These are phyloP conservation scores for Paradendryphiella salina DNA, from an alignment of 2,329 filamentous ascomycete genomes.

Conservation along the genomic window DNA sequence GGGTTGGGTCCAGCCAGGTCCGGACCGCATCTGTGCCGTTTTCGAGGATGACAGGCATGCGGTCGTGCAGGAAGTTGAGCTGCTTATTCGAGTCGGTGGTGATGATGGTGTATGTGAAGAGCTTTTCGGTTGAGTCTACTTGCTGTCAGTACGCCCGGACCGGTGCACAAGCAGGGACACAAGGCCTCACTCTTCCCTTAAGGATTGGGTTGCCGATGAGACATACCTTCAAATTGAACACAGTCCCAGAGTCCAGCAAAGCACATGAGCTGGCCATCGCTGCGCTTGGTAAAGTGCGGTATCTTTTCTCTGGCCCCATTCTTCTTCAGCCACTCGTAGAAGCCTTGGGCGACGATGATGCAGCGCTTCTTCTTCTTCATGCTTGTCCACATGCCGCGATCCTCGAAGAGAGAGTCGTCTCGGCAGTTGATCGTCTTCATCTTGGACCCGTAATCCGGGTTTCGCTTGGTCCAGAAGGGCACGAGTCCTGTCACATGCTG, in stretches of 20 bases:
- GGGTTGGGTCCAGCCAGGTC: slow-evolving; percentile 76
- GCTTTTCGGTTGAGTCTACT: slow-evolving; percentile 64
- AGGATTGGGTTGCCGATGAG: neutral
- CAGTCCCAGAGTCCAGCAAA: slow-evolving; percentile 93
- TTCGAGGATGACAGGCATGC: slow-evolving; percentile 93
- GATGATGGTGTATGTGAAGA: slow-evolving; percentile 91
- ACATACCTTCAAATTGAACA: slow-evolving; percentile 73
- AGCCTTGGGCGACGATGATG: slow-evolving; percentile 84
- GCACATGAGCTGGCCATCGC: slow-evolving; percentile 81
- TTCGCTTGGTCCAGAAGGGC: slow-evolving; percentile 89
- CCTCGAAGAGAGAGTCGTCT: slow-evolving; percentile 77
- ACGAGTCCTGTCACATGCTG: slow-evolving; percentile 61
- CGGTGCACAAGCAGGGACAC: no score
- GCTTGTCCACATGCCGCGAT: slow-evolving; percentile 83
- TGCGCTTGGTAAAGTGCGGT: slow-evolving; percentile 80
- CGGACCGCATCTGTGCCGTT: slow-evolving; percentile 70
- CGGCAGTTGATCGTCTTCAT: slow-evolving; percentile 95
- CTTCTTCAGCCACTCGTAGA: slow-evolving; percentile 94
- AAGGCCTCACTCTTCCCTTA: no score
- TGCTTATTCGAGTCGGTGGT: slow-evolving; percentile 85
- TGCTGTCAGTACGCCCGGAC: slow-evolving; percentile 25
- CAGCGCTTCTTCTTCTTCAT: slow-evolving; percentile 92
- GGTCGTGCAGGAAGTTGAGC: slow-evolving; percentile 83
- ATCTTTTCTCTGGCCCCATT: slow-evolving; percentile 75
- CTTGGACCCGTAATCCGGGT: slow-evolving; percentile 74